A percentile compares a stretch with the other conserved stretches of the same genome.
Conservation (phyloP, 371 early-diverging fungal genomes). For the Chytridium lagenaria region DNA sequence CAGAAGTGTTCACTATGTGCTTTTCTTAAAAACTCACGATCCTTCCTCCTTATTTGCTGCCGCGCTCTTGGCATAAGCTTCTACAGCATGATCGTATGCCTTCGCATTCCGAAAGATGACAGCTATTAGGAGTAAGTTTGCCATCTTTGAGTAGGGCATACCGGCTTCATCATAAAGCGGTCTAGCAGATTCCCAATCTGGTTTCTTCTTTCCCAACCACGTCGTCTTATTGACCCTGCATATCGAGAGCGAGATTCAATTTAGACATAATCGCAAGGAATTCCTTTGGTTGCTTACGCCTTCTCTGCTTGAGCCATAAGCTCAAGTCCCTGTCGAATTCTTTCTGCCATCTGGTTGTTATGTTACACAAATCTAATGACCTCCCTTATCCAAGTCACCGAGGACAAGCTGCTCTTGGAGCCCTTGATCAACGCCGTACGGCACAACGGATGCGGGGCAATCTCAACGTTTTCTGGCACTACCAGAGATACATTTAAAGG, state of each 20-base stretch:
- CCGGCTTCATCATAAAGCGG: slow-evolving; percentile 85
- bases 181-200: slow-evolving; percentile 89
- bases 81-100: slow-evolving; percentile 77
- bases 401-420: background rate
- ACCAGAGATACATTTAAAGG: slow-evolving; percentile 84
- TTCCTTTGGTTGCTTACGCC: slow-evolving; percentile 66
- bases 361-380: background rate
- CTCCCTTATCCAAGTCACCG: background rate
- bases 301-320: slow-evolving; percentile 73
- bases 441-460: slow-evolving; percentile 78
- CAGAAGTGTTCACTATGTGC: background rate
- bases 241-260: no score
- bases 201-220: slow-evolving; percentile 59
- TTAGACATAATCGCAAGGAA: no score
- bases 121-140: slow-evolving; percentile 45
- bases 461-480: slow-evolving; percentile 83
- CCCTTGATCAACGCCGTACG: slow-evolving; percentile 47
- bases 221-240: slow-evolving; percentile 41
- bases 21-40: slow-evolving; percentile 51
- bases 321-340: slow-evolving; percentile 56
- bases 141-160: slow-evolving; percentile 37
- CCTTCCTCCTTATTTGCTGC: slow-evolving; percentile 75
- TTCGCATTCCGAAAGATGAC: slow-evolving; percentile 75
- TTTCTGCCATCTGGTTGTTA: background rate
- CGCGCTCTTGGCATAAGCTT: slow-evolving; percentile 76